Conservation (phyloP, 2,329 filamentous ascomycete species). For the Penicillium sp. region DNA sequence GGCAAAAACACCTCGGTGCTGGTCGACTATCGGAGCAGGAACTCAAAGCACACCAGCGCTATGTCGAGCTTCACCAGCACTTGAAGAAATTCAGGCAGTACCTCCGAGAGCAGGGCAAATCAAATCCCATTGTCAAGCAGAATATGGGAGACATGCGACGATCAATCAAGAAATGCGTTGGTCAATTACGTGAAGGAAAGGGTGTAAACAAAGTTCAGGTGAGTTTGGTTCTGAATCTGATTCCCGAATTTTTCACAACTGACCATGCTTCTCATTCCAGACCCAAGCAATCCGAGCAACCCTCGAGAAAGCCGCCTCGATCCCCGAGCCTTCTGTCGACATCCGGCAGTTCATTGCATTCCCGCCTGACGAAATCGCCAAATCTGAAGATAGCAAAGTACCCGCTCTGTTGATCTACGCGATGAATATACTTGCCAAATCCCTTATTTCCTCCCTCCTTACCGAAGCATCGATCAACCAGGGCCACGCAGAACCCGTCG, state of each 20-base stretch:
- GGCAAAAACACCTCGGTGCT: slow-evolving; percentile 36
- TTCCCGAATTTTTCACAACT: slow-evolving; percentile 11
- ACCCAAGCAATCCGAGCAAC: slow-evolving; percentile 54
- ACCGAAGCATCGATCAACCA: slow-evolving; percentile 68
- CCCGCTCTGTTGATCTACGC: slow-evolving; percentile 74
- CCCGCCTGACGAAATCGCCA: slow-evolving; percentile 43
- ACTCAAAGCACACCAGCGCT: slow-evolving; percentile 53
- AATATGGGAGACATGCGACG: slow-evolving; percentile 74
- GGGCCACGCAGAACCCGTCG: slow-evolving; percentile 75
- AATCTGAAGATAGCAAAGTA: slow-evolving; percentile 54
- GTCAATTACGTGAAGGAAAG: slow-evolving; percentile 69
- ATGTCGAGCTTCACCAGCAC: slow-evolving; percentile 66
- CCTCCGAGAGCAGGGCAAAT: slow-evolving; percentile 60
- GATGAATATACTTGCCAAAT: slow-evolving; percentile 77
- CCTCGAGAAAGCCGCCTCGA: slow-evolving; percentile 60
- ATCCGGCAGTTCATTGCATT: slow-evolving; percentile 59
- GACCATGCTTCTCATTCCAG: slow-evolving; percentile 22
- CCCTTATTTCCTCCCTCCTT: slow-evolving; percentile 71
- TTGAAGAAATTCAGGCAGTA: slow-evolving; percentile 66
- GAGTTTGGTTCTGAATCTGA: slow-evolving; percentile 28
- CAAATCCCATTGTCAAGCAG: slow-evolving; percentile 63
- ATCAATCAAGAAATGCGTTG: slow-evolving; percentile 72
- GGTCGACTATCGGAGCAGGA: slow-evolving; percentile 39
- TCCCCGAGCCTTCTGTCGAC: slow-evolving; percentile 61
- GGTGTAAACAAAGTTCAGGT: slow-evolving; percentile 65